Evolutionary conservation across 2,329 filamentous ascomycete species (phyloP), one percentile per base, ranked within the genome.

Genomic region (Apiospora pterosperma): DNA sequence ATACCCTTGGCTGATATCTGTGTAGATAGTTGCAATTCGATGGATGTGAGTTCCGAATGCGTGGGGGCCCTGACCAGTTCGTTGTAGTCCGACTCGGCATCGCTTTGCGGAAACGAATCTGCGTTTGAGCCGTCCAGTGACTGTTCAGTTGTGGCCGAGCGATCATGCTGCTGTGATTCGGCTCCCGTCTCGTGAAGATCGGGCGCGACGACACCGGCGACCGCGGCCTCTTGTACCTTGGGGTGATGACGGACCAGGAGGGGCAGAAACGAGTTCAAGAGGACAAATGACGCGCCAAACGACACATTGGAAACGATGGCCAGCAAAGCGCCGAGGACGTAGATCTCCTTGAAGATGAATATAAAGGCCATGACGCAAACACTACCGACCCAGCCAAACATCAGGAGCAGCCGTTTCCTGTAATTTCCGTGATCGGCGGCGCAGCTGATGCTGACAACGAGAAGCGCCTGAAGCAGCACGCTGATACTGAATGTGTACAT

Each of bases 401-500:
- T 82, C 21, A 98, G 82, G 23, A 99, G 83, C 23, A 99, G 85
- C 63, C 89, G 91, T 82, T 98, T 99, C 66, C 96, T 89, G 80
- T 94, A 96, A 70, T 87, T 90, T 67, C 96, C 96, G 78, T 98
- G 95, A 76, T 99, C 96, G 64, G 96, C 96, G 8, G 95, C 94
- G 63, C 92, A 96, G 73, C 93, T 97, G 83, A 99, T 97, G 74
- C 93, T 97, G 68, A 99, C 93, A 52, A 99, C 96, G 36, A 98
- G 81, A 34, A 98, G 79, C 1, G 94, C 92, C 76, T 99, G 96
- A 12, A 97, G 77, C 23, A 97, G 78, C 1, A 99, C 96, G 75
- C 92, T 96, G 73, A 96, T 82, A 65, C 93, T 97, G 78, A 99
- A 99, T 2, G 93, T 97, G 79, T 98, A 98, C 93, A 98, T 97